A percentile compares a stretch with the other conserved stretches of the same genome.
Conservation (phyloP, 306 rosid genomes). For the Cicer arietinum region DNA sequence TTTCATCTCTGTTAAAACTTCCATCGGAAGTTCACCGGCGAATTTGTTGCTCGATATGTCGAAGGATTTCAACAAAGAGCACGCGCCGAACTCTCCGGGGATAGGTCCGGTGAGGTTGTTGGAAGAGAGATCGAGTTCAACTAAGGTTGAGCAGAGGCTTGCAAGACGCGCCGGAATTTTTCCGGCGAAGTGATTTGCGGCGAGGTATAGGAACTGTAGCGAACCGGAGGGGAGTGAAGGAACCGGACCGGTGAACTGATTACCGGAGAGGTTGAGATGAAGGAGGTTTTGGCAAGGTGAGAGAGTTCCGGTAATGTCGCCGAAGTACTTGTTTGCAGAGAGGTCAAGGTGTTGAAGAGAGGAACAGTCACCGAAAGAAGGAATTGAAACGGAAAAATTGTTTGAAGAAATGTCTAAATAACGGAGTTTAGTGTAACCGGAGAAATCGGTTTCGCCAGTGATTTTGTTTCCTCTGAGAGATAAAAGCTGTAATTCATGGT, state of each 20-base stretch:
- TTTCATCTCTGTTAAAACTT: conserved; percentile 53
- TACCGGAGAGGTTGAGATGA: conserved; percentile 66
- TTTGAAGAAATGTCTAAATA: conserved; percentile 71
- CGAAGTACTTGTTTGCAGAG: conserved; percentile 73
- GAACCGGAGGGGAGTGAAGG: conserved; percentile 61
- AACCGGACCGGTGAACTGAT: conserved; percentile 65
- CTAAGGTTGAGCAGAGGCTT: conserved; percentile 55
- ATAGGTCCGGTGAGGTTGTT: conserved; percentile 61
- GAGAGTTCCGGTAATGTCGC: conserved; percentile 58
- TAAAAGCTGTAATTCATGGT: conserved; percentile 49
- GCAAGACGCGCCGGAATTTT: conserved; percentile 54
- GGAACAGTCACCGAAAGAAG: conserved; percentile 72
- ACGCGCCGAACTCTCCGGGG: conserved; percentile 59
- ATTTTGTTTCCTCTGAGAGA: conserved; percentile 70
- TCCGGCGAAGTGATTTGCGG: conserved; percentile 58
- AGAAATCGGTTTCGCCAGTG: conserved; percentile 59
- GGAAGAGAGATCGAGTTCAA: conserved; percentile 64
- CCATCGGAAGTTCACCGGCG: conserved; percentile 64
- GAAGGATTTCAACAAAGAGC: conserved; percentile 51
- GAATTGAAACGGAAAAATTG: conserved; percentile 62
- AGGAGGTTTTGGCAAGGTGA: conserved; percentile 56
- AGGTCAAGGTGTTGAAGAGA: conserved; percentile 65
- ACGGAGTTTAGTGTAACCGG: conserved; percentile 49
- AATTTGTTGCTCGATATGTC: conserved; percentile 68
- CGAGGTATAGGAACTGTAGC: conserved; percentile 59